These are phyloP conservation scores for Mallotus japonicus DNA, from an alignment of 441 rosid species.

Conservation along the genomic window DNA sequence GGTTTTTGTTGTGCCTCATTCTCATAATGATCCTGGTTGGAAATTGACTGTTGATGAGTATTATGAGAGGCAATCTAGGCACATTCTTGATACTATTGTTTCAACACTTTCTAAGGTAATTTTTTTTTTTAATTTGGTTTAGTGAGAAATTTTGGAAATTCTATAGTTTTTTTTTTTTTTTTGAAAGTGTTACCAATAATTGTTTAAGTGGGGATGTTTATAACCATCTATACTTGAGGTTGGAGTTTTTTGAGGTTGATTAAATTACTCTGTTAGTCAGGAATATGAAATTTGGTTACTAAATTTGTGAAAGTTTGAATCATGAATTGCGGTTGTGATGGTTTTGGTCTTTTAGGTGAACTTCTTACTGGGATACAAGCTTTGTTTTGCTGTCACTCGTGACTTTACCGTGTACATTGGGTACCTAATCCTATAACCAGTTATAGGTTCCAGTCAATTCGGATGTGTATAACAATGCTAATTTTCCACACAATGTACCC, in stretches of 20 bases:
- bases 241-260: too few species aligned
- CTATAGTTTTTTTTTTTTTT: too few species aligned
- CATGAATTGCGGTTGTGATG: too few species aligned
- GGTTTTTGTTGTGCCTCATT: constrained; percentile 89
- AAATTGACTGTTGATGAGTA: constrained; percentile 94
- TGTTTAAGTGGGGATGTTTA: too few species aligned
- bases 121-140: not conserved
- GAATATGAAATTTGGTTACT: not conserved
- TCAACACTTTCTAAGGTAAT: constrained; percentile 74
- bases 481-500: too few species aligned
- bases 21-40: constrained; percentile 99
- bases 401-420: not conserved
- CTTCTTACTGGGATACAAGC: not conserved
- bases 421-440: too few species aligned
- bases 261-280: not conserved
- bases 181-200: too few species aligned
- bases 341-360: too few species aligned
- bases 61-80: constrained; percentile 73
- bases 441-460: too few species aligned
- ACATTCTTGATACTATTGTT: constrained; percentile 83
- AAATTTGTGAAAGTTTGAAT: not conserved
- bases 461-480: too few species aligned
- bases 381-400: not conserved
- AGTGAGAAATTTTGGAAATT: not conserved
- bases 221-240: too few species aligned